Conservation (phyloP, 805 yeast genomes). For the Ogataea neopini region DNA sequence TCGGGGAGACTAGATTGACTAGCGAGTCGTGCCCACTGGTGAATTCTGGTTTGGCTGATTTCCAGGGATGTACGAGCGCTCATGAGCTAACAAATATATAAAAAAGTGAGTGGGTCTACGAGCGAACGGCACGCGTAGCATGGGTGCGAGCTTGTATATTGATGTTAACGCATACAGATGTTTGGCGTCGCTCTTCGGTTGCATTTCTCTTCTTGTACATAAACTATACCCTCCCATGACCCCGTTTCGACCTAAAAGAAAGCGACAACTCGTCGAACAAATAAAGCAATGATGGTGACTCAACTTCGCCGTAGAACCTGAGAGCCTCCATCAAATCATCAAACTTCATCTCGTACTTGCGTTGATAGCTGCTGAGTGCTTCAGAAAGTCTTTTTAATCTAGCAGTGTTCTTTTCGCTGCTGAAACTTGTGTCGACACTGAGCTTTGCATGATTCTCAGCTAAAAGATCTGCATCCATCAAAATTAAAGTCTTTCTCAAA, state of each 20-base stretch:
- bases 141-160: too few species aligned
- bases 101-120: too few species aligned
- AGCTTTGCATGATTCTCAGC: constrained; percentile 39
- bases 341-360: constrained; percentile 45
- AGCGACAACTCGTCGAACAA: constrained; percentile 45
- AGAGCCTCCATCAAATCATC: constrained; percentile 48
- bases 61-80: too few species aligned
- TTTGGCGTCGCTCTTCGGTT: too few species aligned
- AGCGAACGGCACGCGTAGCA: too few species aligned
- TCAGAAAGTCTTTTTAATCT: constrained; percentile 44
- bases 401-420: constrained; percentile 39
- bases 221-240: not conserved
- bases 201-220: too few species aligned
- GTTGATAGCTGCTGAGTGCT: constrained; percentile 44
- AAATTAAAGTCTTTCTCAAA: constrained; percentile 54
- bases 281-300: constrained; percentile 45
- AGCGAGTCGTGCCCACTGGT: too few species aligned
- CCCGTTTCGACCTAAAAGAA: constrained; percentile 13
- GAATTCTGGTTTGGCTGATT: too few species aligned
- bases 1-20: constrained; percentile 38
- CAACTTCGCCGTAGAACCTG: constrained; percentile 49
- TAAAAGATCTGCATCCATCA: constrained; percentile 50
- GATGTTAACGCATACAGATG: too few species aligned
- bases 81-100: too few species aligned
- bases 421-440: constrained; percentile 39